phyloP scores from a whole-genome alignment of 2,329 filamentous ascomycete genomes.

The Colletotrichum sublineola region DNA sequence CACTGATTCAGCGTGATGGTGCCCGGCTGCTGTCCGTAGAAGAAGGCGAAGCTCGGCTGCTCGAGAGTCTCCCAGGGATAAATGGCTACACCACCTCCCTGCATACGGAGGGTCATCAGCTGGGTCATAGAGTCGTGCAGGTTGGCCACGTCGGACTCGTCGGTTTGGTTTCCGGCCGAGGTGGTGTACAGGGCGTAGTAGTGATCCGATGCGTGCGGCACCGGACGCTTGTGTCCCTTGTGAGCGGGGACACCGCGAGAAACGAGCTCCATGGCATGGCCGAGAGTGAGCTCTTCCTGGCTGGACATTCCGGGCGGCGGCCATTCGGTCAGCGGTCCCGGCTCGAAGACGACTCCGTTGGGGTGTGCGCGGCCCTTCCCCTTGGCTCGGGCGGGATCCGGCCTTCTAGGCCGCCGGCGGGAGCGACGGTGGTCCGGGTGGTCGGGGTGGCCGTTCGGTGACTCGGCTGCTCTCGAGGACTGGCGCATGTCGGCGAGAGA shows the following conservation, averaged over 20 bases:
- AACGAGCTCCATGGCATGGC: slow-evolving; percentile 69
- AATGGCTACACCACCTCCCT: slow-evolving; percentile 56
- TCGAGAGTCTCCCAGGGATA: slow-evolving; percentile 79
- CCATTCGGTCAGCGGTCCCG: slow-evolving; percentile 64
- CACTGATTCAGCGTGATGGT: slow-evolving; percentile 81
- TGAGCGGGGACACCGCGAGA: slow-evolving; percentile 69
- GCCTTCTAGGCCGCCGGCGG: slow-evolving; percentile 59
- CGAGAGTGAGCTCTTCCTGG: slow-evolving; percentile 65
- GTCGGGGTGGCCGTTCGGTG: slow-evolving; percentile 24
- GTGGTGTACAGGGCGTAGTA: slow-evolving; percentile 70
- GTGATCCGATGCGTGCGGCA: slow-evolving; percentile 68
- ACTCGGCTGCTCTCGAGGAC: slow-evolving; percentile 32
- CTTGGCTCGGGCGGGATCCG: slow-evolving; percentile 53
- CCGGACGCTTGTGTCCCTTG: slow-evolving; percentile 65
- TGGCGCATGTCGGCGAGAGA: slow-evolving; percentile 31
- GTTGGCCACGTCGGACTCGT: slow-evolving; percentile 62
- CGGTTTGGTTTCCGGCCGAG: slow-evolving; percentile 59
- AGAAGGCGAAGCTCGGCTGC: slow-evolving; percentile 79
- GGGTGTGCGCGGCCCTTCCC: slow-evolving; percentile 55
- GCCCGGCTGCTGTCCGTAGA: slow-evolving; percentile 74
- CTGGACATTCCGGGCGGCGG: slow-evolving; percentile 65
- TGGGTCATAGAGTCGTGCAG: slow-evolving; percentile 69
- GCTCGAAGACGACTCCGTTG: slow-evolving; percentile 49
- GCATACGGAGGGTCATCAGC: slow-evolving; percentile 68
- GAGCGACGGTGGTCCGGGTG: slow-evolving; percentile 44